These are phyloP conservation scores for Lepidium campestre DNA, from an alignment of 441 rosid genomes.

Conservation along the genomic window DNA sequence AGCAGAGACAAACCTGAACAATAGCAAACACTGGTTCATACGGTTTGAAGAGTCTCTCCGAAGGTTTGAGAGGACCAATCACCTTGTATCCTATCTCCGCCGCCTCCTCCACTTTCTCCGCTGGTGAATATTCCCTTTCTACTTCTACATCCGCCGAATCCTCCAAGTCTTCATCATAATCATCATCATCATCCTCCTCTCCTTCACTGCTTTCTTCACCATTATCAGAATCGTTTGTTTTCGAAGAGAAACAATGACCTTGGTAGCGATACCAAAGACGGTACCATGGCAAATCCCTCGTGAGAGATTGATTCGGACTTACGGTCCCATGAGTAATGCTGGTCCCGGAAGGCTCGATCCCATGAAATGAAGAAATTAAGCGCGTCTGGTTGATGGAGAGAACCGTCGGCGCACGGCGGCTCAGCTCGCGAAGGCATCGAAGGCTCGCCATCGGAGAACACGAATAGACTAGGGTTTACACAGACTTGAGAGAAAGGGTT, in stretches of 20 bases:
- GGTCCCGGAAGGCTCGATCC: neutral
- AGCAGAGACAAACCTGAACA: constrained; percentile 59
- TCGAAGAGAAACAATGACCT: constrained; percentile 49
- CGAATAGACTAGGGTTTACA: constrained; percentile 21
- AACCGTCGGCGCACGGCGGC: constrained; percentile 40
- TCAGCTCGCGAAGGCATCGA: constrained; percentile 51
- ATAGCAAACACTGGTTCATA: constrained; percentile 81
- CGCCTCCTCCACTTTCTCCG: constrained; percentile 75
- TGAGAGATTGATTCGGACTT: constrained; percentile 6
- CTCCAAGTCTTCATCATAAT: constrained; percentile 15
- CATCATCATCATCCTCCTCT: constrained; percentile 25
- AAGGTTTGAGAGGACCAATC: constrained; percentile 48
- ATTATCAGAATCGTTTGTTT: constrained; percentile 7
- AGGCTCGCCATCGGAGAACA: constrained; percentile 55
- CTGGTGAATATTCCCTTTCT: constrained; percentile 46
- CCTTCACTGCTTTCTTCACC: constrained; percentile 36
- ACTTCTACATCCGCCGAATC: constrained; percentile 23
- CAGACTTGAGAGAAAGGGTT: neutral
- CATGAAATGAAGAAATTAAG: neutral
- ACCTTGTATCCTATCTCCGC: constrained; percentile 75
- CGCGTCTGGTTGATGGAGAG: constrained; percentile 18
- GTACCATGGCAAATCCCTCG: constrained; percentile 7
- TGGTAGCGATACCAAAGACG: constrained; percentile 20
- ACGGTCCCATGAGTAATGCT: constrained; percentile 6
- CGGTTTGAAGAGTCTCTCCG: constrained; percentile 60